Evolutionary conservation across 257 asterid species (phyloP).

Genomic region (Marsdenia floribunda): DNA sequence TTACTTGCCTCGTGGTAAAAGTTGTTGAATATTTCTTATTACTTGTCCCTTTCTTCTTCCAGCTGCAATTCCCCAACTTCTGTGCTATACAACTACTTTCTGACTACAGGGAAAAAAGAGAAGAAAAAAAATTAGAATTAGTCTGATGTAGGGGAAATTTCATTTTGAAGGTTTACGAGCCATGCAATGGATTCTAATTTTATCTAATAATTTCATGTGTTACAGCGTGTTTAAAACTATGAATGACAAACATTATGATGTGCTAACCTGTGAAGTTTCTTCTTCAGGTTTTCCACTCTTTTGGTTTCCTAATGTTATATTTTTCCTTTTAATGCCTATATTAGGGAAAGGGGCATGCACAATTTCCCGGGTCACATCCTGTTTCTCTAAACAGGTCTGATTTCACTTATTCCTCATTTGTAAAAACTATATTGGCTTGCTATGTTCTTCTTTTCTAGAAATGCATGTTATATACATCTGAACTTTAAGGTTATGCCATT

Average conservation of each 20-base stretch:
- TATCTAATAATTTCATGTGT: background rate
- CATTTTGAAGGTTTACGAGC: background rate
- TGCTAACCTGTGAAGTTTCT: background rate
- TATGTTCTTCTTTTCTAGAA: background rate
- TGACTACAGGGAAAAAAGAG: background rate
- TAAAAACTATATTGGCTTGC: slow-evolving; percentile 8
- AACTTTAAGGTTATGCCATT: background rate
- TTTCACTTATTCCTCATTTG: slow-evolving; percentile 17
- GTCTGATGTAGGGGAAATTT: background rate
- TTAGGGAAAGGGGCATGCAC: slow-evolving; percentile 61
- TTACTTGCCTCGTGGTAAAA: background rate
- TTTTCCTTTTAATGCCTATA: slow-evolving; percentile 10
- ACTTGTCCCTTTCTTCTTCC: background rate
- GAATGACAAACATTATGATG: background rate
- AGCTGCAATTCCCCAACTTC: background rate
- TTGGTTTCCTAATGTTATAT: background rate
- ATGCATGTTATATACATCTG: background rate
- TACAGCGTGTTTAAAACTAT: too few relatives aligned
- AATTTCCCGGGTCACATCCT: slow-evolving; percentile 98
- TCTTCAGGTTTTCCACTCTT: background rate
- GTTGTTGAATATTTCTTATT: background rate
- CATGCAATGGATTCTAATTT: background rate
- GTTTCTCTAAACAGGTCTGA: slow-evolving; percentile 88
- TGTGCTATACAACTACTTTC: background rate
- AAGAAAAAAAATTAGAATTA: background rate